These are phyloP conservation scores for Trichophyton benhamiae DNA, from an alignment of 2,329 filamentous ascomycete genomes.

Conservation along the genomic window DNA sequence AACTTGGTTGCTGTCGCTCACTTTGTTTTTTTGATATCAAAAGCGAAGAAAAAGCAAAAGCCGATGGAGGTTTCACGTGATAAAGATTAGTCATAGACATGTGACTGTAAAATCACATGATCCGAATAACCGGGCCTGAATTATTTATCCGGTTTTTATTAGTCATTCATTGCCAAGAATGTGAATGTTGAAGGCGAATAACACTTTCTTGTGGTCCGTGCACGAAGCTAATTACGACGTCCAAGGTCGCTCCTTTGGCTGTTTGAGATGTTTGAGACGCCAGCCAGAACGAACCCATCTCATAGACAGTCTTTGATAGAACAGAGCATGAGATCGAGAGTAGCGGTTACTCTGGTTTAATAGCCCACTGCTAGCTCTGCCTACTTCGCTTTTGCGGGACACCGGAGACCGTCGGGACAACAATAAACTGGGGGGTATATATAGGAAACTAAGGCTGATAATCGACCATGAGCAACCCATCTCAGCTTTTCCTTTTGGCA, in stretches of 20 bases:
- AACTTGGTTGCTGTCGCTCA: neutral
- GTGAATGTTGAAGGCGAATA: neutral
- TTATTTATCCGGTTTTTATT: neutral
- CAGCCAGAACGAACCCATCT: neutral
- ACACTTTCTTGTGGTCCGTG: neutral
- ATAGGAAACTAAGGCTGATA: neutral
- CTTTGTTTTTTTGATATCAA: neutral
- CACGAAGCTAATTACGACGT: neutral
- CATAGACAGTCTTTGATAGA: neutral
- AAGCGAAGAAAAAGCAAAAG: neutral
- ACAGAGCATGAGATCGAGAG: neutral
- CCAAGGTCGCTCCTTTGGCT: neutral
- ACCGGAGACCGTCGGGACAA: neutral
- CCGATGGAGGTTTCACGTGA: neutral
- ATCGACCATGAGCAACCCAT: slow-evolving; percentile 39
- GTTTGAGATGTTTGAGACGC: neutral
- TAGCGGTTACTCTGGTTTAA: neutral
- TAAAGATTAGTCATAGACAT: neutral
- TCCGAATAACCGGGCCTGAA: neutral
- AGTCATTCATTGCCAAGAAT: neutral
- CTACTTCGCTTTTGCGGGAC: neutral
- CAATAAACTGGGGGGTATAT: neutral
- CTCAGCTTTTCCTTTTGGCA: slow-evolving; percentile 79
- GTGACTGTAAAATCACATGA: neutral
- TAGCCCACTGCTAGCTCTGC: neutral